Evolutionary conservation across 306 rosid genomes (phyloP).

Genomic region (Gynostemma pentaphyllum): DNA sequence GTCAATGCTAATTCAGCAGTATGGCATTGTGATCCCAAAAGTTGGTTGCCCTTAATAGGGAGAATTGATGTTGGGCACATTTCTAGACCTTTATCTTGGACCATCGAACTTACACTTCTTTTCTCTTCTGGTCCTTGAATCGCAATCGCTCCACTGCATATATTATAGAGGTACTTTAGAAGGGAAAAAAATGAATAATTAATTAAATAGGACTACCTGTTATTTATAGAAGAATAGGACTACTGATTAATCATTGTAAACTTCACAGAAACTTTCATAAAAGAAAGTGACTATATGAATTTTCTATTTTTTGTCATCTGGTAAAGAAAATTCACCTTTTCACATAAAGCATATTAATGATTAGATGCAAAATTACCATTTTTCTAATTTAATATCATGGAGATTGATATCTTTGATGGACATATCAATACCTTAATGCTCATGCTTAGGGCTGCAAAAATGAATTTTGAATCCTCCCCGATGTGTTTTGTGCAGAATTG

Average conservation of each 20-base stretch:
- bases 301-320: not conserved
- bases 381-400: too few species aligned
- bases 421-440: too few species aligned
- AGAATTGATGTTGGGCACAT: not conserved
- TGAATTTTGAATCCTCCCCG: not conserved
- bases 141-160: conserved; percentile 26
- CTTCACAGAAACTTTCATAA: not conserved
- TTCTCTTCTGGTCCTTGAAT: conserved; percentile 20
- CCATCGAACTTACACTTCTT: too few species aligned
- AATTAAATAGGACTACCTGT: too few species aligned
- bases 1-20: not conserved
- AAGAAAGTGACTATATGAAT: not conserved
- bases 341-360: too few species aligned
- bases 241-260: not conserved
- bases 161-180: not conserved
- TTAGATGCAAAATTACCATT: too few species aligned
- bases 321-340: not conserved
- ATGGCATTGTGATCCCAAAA: not conserved
- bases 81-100: not conserved
- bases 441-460: not conserved
- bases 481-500: not conserved
- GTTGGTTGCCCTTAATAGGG: not conserved
- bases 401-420: too few species aligned
- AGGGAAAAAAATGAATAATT: too few species aligned
- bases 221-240: not conserved